Conservation (phyloP, 208 protist genomes). For the Acanthamoeba castellanii region DNA sequence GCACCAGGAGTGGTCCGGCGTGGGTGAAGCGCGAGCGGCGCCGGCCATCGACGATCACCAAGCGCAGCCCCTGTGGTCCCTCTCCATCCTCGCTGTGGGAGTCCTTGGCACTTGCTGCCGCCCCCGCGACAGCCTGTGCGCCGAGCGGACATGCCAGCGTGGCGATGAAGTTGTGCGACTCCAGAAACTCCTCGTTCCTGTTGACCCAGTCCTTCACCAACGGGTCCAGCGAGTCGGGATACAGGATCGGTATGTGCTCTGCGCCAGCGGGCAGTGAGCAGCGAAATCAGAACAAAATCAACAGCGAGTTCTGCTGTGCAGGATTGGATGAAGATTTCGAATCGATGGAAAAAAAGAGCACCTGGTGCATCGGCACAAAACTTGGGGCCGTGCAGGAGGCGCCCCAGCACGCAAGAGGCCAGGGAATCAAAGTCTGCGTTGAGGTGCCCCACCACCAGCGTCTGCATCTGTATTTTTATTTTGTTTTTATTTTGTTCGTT, state of each 20-base stretch:
- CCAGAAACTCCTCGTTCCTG: background rate
- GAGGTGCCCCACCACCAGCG: slow-evolving; percentile 46
- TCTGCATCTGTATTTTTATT: background rate
- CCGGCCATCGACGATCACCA: slow-evolving; percentile 61
- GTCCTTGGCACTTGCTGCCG: background rate
- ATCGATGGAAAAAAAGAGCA: too few relatives aligned
- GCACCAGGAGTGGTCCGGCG: background rate
- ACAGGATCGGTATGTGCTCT: slow-evolving; percentile 5
- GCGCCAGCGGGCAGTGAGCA: background rate
- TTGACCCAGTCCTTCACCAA: slow-evolving; percentile 45
- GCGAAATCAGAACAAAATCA: background rate
- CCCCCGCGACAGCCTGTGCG: background rate
- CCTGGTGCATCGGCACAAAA: background rate
- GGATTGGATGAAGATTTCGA: background rate
- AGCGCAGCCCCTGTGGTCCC: background rate
- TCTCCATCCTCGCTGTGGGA: background rate
- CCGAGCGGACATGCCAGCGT: background rate
- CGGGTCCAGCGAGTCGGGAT: slow-evolving; percentile 32
- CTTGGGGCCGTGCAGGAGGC: background rate
- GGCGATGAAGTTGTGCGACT: slow-evolving; percentile 65
- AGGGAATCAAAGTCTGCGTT: slow-evolving; percentile 75
- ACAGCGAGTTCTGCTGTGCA: background rate
- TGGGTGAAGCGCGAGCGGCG: slow-evolving; percentile 30
- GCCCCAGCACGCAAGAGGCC: slow-evolving; percentile 21
- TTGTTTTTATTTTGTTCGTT: background rate